Base-by-base conservation (phyloP, 371 early-diverging fungal species). In the Gilbertella persicaria region DNA sequence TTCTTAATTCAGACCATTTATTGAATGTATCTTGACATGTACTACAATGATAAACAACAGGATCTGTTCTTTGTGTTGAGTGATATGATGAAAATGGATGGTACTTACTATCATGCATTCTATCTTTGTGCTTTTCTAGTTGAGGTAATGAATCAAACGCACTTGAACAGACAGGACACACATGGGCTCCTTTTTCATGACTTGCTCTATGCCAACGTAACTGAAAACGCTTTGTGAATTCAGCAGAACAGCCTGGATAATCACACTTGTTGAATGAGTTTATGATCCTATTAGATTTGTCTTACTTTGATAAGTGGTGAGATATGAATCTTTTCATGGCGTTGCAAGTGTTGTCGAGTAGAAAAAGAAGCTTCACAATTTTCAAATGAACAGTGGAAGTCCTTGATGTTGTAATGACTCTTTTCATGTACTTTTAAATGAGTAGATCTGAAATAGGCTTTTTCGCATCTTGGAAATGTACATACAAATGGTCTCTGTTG, bases 1-100 rank as follows among this genome's bases (percentile, higher is more conserved):
- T 60, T 41, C 83, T 82, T 0, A 89, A 66, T n/a, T 76, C 60
- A 0, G 83, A 62, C 87, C 86, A 87, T 56, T 83, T 85, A 2
- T 50, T 24, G 56, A 86, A 87, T 25, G 42, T 36, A 0, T 38
- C 55, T 0, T 49, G 53, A 58, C 90, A 89, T 16, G 55, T 70
- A 13, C 72, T 73, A 52, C 90, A 89, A 1, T 63, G 54, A 59
- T 87, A 86, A n/a, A 76, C 63, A 2, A 64, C 35, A 7, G 69
- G 67, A n/a, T 75, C 76, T 74, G 4, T 33, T 30, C 33, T 6
- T 12, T 23, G 13, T 14, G 1, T 59, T 25, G n/a, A 8, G 10
- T 37, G 19, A 17, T 5, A 23, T 28, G 4, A 30, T 5, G 19
- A 8, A 8, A 44, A 14, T 14, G 10, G 9, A 8, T 25, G 26